Conservation (phyloP, 768 basidiomycete genomes). For the Boletus barrowsii region DNA sequence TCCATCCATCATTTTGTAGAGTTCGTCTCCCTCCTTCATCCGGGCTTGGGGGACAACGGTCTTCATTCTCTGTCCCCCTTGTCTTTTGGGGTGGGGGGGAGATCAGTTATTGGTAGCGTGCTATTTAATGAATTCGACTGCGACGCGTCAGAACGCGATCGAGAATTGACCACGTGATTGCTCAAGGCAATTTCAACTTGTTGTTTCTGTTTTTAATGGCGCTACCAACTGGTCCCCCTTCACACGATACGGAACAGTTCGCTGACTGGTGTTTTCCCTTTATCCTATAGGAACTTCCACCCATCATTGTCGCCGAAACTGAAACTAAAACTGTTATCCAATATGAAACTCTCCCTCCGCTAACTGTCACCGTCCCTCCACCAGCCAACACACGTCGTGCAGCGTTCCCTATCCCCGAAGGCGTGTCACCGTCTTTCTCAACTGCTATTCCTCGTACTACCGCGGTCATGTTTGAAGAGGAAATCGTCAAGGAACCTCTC, state of each 20-base stretch:
- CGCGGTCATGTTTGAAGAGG: slow-evolving; percentile 65
- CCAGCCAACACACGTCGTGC: slow-evolving; percentile 78
- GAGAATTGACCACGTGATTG: slow-evolving; percentile 24
- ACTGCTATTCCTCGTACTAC: slow-evolving; percentile 73
- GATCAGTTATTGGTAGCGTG: slow-evolving; percentile 33
- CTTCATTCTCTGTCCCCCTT: slow-evolving; percentile 68
- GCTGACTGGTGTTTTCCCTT: slow-evolving; percentile 33
- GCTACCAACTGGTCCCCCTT: slow-evolving; percentile 37
- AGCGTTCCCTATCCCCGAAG: slow-evolving; percentile 68
- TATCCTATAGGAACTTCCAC: slow-evolving; percentile 40
- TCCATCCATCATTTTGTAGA: slow-evolving; percentile 51
- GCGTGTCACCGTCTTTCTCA: slow-evolving; percentile 51
- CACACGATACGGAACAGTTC: slow-evolving; percentile 25
- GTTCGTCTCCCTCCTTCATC: slow-evolving; percentile 86
- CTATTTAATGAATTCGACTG: slow-evolving; percentile 24
- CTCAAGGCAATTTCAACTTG: slow-evolving; percentile 33
- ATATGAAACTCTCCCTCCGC: slow-evolving; percentile 45
- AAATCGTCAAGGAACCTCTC: slow-evolving; percentile 37
- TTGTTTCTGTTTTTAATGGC: slow-evolving; percentile 16
- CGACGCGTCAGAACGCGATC: slow-evolving; percentile 31
- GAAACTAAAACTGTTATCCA: slow-evolving; percentile 65
- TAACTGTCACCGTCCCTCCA: slow-evolving; percentile 68
- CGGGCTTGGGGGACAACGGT: slow-evolving; percentile 88
- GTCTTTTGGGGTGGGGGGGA: slow-evolving; percentile 44
- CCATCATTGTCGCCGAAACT: slow-evolving; percentile 44